Conservation (phyloP, 2,329 filamentous ascomycete species). For the Myriosclerotinia scirpicola region DNA sequence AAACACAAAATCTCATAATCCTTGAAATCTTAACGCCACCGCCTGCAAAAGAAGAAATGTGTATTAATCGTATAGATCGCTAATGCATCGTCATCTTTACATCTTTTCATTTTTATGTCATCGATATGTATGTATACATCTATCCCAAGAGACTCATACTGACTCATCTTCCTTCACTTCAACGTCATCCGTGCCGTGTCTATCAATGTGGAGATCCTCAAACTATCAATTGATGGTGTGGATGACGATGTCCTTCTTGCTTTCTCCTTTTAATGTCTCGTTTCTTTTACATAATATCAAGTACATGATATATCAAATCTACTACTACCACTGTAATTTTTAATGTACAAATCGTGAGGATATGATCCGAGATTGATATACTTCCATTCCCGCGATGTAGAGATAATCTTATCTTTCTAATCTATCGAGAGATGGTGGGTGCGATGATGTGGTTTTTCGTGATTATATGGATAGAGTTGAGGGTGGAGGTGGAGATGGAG, state of each 20-base stretch:
- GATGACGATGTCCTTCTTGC: constrained; percentile 26
- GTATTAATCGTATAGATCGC: constrained; percentile 16
- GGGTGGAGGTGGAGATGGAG: too few species aligned
- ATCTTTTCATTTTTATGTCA: constrained; percentile 23
- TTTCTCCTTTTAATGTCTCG: constrained; percentile 28
- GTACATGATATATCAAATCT: constrained; percentile 15
- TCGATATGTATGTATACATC: constrained; percentile 15
- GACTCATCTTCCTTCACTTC: constrained; percentile 43
- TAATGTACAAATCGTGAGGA: constrained; percentile 40
- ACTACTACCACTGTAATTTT: constrained; percentile 41
- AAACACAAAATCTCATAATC: not conserved
- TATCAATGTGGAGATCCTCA: constrained; percentile 41
- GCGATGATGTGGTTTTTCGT: too few species aligned
- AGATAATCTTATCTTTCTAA: constrained; percentile 45
- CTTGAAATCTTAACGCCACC: not conserved
- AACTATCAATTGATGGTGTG: constrained; percentile 28
- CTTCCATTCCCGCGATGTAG: constrained; percentile 44
- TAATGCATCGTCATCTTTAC: not conserved
- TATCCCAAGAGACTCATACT: constrained; percentile 31
- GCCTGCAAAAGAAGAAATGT: constrained; percentile 3
- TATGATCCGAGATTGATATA: constrained; percentile 47
- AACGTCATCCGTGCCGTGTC: constrained; percentile 43
- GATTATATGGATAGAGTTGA: too few species aligned
- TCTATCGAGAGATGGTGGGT: too few species aligned
- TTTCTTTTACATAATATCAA: not conserved